Evolutionary conservation across 805 yeast genomes (phyloP), one percentile per base, ranked within the genome.

Genomic region (Cyberlindnera saturnus): DNA sequence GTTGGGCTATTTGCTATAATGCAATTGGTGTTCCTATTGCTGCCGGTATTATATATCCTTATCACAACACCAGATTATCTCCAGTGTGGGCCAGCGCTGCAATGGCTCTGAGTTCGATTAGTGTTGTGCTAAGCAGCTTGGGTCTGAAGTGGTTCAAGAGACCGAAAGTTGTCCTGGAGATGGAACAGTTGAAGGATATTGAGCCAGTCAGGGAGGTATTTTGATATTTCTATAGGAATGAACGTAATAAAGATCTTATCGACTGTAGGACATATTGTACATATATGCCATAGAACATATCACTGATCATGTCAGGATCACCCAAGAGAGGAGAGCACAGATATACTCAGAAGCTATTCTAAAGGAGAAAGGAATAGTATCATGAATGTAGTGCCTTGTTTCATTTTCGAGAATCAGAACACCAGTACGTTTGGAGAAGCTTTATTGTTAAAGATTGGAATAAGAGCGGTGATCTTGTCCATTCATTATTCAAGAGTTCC

Each of bases 11-110:
- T 47, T 56, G 77, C 14, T 79, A 79, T 59, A 79, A 79, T 52
- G 49, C 70, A 46, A 68, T 78, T 44, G 82, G 82, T 8, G 61
- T 79, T 18, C 84, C 85, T 0, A 74, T 79, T 42, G 82, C 85
- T 4, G 82, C 83, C n/a, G 83, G 85, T 5, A 82, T 77, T 6
- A 72, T 78, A 18, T 79, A 77, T 52, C 83, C 83, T 0, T 69
- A 73, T 40, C 50, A 71, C 4, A 70, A 75, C 48, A 67, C 78
- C n/a, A 60, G 82, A 45, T 59, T 79, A 44, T 69, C 71, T 32
- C 85, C 85, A 3, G 81, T 76, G 7, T 78, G 83, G 83, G 81
- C 82, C 4, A 74, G 81, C 66, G 78, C 79, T 9, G 82, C 82
- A 0, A 79, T 79, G 83, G 83, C 83, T 0, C 65, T 70, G 13